Base-by-base conservation (phyloP, 371 early-diverging fungal species). In the Apophysomyces trapeziformis region DNA sequence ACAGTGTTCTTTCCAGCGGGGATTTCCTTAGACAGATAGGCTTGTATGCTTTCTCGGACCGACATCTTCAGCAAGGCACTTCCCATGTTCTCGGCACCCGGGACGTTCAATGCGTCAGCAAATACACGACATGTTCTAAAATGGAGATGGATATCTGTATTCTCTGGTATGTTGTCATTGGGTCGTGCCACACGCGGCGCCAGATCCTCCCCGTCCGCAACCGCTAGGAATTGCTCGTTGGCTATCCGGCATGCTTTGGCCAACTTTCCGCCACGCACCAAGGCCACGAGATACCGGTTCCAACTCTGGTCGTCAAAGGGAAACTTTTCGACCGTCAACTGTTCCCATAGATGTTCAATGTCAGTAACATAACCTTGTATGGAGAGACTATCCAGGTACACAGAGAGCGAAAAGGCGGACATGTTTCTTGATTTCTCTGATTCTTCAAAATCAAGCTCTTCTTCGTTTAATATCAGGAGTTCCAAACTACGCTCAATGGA, bases 261-360 rank as follows among this genome's bases (percentile, higher is more conserved):
- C 2, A 67, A 8, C 9, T 39, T 46, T 47, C 66, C 70, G 18
- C 60, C 38, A 38, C 63, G 26, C 4, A 59, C 36, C 35, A 71
- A 58, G 11, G 70, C 60, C 3, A 57, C 61, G 11, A 78, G 59
- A 21, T 76, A 78, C 2, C 75, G 64, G 57, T 83, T 83, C 77
- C 77, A 83, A 38, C 78, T 83, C 12, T 76, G 72, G 7, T 69
- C 80, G 58, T 79, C 80, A 57, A 83, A 80, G 21, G 59, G 41
- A 68, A 73, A 83, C 4, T 44, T 37, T 21, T 73, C 61, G 0
- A 13, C 32, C 5, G 61, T 58, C 16, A 82, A 61, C 1, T 68
- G 26, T 0, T 45, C 43, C 83, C 83, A 82, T 6, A 79, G 50
- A 7, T n/a, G 6, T 12, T 68, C 67, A 32, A 79, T 44, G 4